Percentiles rank a stretch among this genome's conserved stretches.
Evolutionary conservation across 2,329 filamentous ascomycete species (phyloP).

Genomic region (Dichotomopilus funicola): DNA sequence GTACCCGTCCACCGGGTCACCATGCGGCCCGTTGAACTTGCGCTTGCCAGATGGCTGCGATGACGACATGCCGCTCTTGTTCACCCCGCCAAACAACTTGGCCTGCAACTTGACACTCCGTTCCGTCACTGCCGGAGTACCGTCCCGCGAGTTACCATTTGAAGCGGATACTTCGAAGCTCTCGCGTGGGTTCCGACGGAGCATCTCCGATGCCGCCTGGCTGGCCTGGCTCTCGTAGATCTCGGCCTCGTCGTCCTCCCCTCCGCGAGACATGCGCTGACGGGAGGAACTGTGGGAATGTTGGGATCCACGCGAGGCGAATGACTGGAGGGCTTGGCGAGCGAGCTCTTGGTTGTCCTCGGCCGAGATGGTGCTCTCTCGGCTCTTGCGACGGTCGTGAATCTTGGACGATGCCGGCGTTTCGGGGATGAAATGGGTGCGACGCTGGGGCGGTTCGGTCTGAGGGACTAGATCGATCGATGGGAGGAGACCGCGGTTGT

Average conservation of each 20-base stretch:
- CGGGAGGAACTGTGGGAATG: constrained; percentile 15
- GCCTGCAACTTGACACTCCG: constrained; percentile 44
- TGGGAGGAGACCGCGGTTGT: constrained; percentile 50
- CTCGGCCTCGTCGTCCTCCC: constrained; percentile 42
- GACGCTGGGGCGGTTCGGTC: constrained; percentile 48
- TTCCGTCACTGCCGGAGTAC: constrained; percentile 39
- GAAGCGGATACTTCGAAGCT: constrained; percentile 46
- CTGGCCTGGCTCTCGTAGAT: constrained; percentile 70
- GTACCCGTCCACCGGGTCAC: constrained; percentile 24
- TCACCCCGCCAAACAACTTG: constrained; percentile 42
- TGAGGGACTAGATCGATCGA: constrained; percentile 57
- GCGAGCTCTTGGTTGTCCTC: constrained; percentile 53
- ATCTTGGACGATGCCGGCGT: constrained; percentile 33
- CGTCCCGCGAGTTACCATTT: constrained; percentile 37
- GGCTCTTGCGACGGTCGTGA: constrained; percentile 57
- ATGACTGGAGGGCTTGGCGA: constrained; percentile 45
- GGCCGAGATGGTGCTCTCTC: constrained; percentile 79
- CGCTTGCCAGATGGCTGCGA: constrained; percentile 38
- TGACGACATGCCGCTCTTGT: constrained; percentile 31
- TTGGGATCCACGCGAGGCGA: constrained; percentile 24
- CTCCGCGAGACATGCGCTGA: constrained; percentile 18
- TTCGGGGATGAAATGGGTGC: constrained; percentile 38
- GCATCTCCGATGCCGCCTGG: constrained; percentile 68
- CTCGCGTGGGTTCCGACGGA: constrained; percentile 52
- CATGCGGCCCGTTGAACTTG: constrained; percentile 37